phyloP scores from a whole-genome alignment of 371 early-diverging fungal genomes.

The Dinochytrium kinnereticum region DNA sequence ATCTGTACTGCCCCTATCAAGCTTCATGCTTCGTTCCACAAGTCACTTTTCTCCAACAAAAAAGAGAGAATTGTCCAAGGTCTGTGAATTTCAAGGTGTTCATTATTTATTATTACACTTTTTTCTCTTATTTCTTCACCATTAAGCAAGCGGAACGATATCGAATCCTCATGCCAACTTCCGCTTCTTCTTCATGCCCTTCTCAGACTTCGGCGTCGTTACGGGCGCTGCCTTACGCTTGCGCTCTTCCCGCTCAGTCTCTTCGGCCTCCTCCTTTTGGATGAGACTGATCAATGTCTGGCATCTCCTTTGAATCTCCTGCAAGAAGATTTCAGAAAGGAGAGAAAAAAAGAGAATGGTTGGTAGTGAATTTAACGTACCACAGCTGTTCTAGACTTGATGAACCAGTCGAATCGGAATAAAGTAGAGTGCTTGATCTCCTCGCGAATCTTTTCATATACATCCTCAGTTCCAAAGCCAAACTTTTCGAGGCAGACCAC shows the following conservation, averaged over 20 bases:
- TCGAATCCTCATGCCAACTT: conserved; percentile 14
- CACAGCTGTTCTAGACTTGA: conserved; percentile 86
- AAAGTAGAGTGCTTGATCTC: conserved; percentile 82
- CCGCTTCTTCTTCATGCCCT: conserved; percentile 23
- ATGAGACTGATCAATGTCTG: conserved; percentile 43
- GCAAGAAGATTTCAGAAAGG: neutral
- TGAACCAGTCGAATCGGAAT: conserved; percentile 97
- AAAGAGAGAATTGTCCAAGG: too few relatives aligned
- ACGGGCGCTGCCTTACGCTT: conserved; percentile 26
- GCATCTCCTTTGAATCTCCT: conserved; percentile 51
- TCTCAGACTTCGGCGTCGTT: neutral
- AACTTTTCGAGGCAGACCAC: conserved; percentile 86
- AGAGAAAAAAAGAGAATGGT: too few relatives aligned
- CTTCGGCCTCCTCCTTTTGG: conserved; percentile 44
- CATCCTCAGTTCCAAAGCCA: conserved; percentile 90
- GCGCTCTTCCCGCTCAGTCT: conserved; percentile 20
- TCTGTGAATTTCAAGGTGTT: too few relatives aligned
- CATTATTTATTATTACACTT: too few relatives aligned
- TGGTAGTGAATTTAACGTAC: conserved; percentile 10
- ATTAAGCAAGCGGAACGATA: neutral
- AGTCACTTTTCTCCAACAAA: too few relatives aligned
- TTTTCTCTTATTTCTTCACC: conserved; percentile 1
- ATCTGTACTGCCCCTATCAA: neutral
- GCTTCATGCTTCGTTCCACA: too few relatives aligned
- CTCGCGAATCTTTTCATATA: conserved; percentile 86